Percentiles rank a stretch among this genome's conserved stretches.
Conservation (phyloP, 768 basidiomycete species). For the Fistulinella prunicolor region DNA sequence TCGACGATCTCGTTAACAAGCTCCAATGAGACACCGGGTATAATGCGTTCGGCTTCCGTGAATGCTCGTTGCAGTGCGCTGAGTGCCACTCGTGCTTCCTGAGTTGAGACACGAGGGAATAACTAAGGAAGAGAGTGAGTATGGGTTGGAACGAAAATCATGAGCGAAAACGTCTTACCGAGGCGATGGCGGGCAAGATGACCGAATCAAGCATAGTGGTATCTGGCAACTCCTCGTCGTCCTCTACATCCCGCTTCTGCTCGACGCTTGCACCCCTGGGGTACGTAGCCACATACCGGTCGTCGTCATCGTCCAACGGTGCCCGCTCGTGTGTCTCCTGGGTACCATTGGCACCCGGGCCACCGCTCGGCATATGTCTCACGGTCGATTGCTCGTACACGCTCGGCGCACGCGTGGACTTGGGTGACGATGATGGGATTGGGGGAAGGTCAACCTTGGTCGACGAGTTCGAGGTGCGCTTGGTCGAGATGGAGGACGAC, state of each 20-base stretch:
- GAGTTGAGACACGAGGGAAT: slow-evolving; percentile 89
- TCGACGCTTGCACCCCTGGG: slow-evolving; percentile 40
- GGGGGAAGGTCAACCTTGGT: slow-evolving; percentile 62
- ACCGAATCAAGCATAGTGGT: slow-evolving; percentile 96
- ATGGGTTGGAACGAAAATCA: slow-evolving; percentile 9
- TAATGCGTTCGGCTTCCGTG: slow-evolving; percentile 91
- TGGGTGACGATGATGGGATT: slow-evolving; percentile 42
- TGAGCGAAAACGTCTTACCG: slow-evolving; percentile 51
- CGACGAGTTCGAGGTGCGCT: slow-evolving; percentile 40
- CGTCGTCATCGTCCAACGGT: slow-evolving; percentile 63
- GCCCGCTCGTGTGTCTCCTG: slow-evolving; percentile 40
- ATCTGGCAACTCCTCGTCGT: slow-evolving; percentile 60
- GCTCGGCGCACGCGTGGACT: slow-evolving; percentile 34
- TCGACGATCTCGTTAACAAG: slow-evolving; percentile 93
- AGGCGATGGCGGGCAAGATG: slow-evolving; percentile 92
- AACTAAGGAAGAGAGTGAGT: slow-evolving; percentile 46
- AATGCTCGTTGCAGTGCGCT: slow-evolving; percentile 88
- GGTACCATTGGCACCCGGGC: slow-evolving; percentile 17
- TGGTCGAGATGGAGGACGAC: slow-evolving; percentile 33
- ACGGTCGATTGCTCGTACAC: slow-evolving; percentile 65
- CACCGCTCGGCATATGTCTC: slow-evolving; percentile 47
- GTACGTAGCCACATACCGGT: slow-evolving; percentile 51
- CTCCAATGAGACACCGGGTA: slow-evolving; percentile 92
- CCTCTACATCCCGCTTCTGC: slow-evolving; percentile 42
- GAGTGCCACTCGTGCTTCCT: slow-evolving; percentile 84